Conservation (phyloP, 1,284 basidiomycete genomes). For the Apiotrichum laibachii region DNA sequence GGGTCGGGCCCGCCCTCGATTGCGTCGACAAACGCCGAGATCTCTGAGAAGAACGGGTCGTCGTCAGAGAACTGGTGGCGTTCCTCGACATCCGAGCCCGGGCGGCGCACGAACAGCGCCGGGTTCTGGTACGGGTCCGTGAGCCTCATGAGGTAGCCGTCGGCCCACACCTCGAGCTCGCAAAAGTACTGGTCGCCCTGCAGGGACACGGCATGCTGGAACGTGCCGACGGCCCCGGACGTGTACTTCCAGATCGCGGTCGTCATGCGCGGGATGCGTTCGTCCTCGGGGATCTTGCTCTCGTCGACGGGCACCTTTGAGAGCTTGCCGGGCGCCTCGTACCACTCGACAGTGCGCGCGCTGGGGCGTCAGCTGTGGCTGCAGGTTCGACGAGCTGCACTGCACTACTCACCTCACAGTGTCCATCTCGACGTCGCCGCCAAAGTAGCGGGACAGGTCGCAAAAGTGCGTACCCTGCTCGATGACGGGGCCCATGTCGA, state of each 20-base stretch:
- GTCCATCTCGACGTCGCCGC: constrained; percentile 87
- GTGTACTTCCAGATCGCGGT: constrained; percentile 68
- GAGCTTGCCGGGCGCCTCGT: constrained; percentile 83
- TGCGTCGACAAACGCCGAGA: constrained; percentile 77
- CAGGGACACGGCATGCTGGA: constrained; percentile 81
- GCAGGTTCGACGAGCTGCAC: too few species aligned
- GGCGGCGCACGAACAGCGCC: constrained; percentile 75
- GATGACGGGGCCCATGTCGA: constrained; percentile 74
- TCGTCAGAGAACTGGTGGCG: constrained; percentile 70
- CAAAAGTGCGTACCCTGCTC: constrained; percentile 90
- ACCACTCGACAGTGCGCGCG: constrained; percentile 85
- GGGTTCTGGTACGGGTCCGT: constrained; percentile 76
- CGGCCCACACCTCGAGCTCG: constrained; percentile 86
- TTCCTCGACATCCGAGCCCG: constrained; percentile 80
- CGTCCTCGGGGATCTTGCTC: constrained; percentile 47
- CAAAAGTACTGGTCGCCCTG: constrained; percentile 89
- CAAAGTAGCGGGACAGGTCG: constrained; percentile 83
- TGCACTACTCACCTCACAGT: constrained; percentile 64
- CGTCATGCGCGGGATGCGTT: constrained; percentile 52
- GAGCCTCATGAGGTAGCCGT: constrained; percentile 64
- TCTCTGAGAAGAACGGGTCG: constrained; percentile 88
- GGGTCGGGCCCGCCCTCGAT: constrained; percentile 58
- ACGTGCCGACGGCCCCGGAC: constrained; percentile 83
- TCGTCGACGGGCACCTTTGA: constrained; percentile 64
- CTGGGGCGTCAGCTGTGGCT: constrained; percentile 12